Evolutionary conservation across 2,329 filamentous ascomycete genomes (phyloP).

Genomic region (Talaromyces sp.): DNA sequence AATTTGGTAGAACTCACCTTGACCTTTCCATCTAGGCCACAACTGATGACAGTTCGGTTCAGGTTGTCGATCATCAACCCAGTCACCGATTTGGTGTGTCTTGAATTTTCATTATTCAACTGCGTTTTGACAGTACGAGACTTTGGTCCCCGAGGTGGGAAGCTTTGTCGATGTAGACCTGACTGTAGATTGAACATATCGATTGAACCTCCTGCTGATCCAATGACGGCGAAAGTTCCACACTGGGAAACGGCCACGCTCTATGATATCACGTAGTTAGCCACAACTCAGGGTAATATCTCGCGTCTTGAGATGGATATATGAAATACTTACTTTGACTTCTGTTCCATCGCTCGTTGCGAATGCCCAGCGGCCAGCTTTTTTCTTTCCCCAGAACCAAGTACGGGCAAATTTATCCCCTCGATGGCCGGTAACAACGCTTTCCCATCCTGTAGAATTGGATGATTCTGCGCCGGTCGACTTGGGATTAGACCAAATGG

Average conservation of each 20-base stretch:
- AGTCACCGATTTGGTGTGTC: constrained; percentile 74
- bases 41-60: constrained; percentile 83
- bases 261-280: constrained; percentile 40
- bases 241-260: constrained; percentile 89
- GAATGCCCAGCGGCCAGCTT: constrained; percentile 90
- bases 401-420: constrained; percentile 83
- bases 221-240: constrained; percentile 89
- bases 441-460: constrained; percentile 91
- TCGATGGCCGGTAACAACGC: constrained; percentile 88
- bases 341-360: constrained; percentile 80
- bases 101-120: constrained; percentile 30
- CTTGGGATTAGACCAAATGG: constrained; percentile 80
- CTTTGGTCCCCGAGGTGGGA: constrained; percentile 76
- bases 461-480: constrained; percentile 70
- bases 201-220: constrained; percentile 78
- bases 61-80: constrained; percentile 87
- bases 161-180: constrained; percentile 82
- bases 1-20: constrained; percentile 55
- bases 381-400: constrained; percentile 97
- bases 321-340: constrained; percentile 57
- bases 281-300: background rate
- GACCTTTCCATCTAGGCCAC: constrained; percentile 84
- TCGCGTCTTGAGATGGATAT: background rate
- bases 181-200: constrained; percentile 98
- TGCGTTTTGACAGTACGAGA: constrained; percentile 54